These are phyloP conservation scores for Bertia moriformis DNA, from an alignment of 2,329 filamentous ascomycete species.

Conservation along the genomic window DNA sequence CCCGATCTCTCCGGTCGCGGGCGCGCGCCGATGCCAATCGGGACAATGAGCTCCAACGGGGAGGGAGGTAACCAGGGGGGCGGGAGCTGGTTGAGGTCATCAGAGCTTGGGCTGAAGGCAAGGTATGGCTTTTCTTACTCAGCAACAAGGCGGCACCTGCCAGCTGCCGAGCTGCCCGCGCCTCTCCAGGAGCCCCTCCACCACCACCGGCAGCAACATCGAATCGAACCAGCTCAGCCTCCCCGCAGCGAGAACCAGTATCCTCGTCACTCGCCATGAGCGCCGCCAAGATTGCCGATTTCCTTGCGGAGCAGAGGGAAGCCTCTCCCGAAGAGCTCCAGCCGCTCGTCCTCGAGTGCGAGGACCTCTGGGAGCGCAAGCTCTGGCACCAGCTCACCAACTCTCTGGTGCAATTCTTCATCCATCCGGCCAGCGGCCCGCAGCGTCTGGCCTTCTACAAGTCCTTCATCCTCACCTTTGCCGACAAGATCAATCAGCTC, in stretches of 20 bases:
- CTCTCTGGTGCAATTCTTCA: slow-evolving; percentile 75
- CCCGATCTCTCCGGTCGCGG: too few species aligned
- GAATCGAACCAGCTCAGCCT: slow-evolving; percentile 3
- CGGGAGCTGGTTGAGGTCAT: too few species aligned
- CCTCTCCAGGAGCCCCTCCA: too few species aligned
- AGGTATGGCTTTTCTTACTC: too few species aligned
- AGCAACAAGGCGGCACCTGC: too few species aligned
- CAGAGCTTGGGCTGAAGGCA: too few species aligned
- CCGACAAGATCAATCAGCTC: slow-evolving; percentile 96
- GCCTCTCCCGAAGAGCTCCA: slow-evolving; percentile 77
- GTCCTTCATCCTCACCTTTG: slow-evolving; percentile 87
- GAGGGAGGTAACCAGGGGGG: too few species aligned
- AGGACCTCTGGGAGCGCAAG: slow-evolving; percentile 96
- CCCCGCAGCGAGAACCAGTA: slow-evolving; percentile 5
- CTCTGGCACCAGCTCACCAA: slow-evolving; percentile 98
- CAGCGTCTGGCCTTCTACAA: slow-evolving; percentile 87
- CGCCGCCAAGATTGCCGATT: slow-evolving; percentile 82
- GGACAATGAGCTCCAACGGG: too few species aligned
- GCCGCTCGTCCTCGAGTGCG: slow-evolving; percentile 75
- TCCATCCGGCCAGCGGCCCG: slow-evolving; percentile 61
- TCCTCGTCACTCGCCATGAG: too few species aligned
- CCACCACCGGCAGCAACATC: too few species aligned
- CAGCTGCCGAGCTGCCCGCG: too few species aligned
- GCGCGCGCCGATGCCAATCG: too few species aligned
- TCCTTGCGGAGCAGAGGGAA: slow-evolving; percentile 82